These are phyloP conservation scores for Symbiodinium pilosum DNA, from an alignment of 73 alveolate species.

Conservation along the genomic window DNA sequence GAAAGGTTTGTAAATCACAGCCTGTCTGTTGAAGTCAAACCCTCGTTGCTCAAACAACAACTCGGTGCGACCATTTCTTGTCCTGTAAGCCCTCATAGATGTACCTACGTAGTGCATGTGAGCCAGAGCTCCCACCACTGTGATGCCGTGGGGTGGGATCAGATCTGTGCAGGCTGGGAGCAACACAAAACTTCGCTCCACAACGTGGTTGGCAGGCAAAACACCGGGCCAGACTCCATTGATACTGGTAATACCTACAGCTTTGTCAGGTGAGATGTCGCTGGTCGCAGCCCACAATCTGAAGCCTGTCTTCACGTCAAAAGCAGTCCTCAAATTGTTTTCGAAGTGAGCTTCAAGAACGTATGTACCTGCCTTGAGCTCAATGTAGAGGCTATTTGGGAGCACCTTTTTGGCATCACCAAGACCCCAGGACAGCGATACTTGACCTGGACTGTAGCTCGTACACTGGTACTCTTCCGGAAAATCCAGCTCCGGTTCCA, in stretches of 20 bases:
- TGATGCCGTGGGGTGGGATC: not conserved
- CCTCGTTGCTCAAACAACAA: not conserved
- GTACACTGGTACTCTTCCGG: not conserved
- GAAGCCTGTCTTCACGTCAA: not conserved
- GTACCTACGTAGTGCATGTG: conserved; percentile 3
- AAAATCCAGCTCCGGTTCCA: conserved; percentile 11
- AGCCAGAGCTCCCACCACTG: not conserved
- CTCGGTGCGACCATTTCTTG: not conserved
- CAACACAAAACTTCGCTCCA: not conserved
- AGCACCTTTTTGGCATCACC: not conserved
- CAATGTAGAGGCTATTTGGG: not conserved
- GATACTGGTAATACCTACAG: not conserved
- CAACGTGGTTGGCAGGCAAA: not conserved
- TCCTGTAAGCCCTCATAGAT: not conserved
- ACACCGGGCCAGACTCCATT: not conserved
- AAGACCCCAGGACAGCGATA: conserved; percentile 1
- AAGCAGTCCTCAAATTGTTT: not conserved
- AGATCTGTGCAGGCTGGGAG: not conserved
- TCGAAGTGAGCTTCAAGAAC: not conserved
- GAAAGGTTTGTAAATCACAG: not conserved
- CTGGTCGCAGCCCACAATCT: not conserved
- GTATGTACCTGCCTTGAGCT: not conserved
- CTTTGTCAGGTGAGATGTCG: not conserved
- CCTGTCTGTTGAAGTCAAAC: not conserved
- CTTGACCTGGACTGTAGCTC: not conserved